These are phyloP conservation scores for Pyrenochaeta sp. DNA, from an alignment of 2,329 filamentous ascomycete species.

Conservation along the genomic window DNA sequence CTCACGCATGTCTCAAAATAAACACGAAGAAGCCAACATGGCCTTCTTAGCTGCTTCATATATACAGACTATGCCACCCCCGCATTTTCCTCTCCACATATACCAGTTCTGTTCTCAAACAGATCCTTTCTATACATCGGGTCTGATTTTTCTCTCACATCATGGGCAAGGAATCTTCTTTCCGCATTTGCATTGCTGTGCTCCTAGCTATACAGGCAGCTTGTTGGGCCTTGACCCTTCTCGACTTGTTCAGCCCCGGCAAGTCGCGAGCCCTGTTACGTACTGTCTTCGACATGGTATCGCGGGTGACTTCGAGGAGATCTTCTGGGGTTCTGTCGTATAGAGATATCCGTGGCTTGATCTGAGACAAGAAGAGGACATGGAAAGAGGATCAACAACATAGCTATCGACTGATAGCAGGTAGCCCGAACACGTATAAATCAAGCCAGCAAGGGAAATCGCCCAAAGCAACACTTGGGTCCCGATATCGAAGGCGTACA, in stretches of 20 bases:
- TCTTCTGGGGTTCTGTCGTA: not conserved
- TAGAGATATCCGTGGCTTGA: not conserved
- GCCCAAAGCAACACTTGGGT: no score
- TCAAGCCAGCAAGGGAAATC: no score
- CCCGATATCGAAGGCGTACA: not conserved
- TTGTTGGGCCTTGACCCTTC: slow-evolving; percentile 42
- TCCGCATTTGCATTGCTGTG: slow-evolving; percentile 39
- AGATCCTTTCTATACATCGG: not conserved
- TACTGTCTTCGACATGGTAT: not conserved
- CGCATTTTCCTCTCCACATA: not conserved
- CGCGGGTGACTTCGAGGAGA: not conserved
- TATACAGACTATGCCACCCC: slow-evolving; percentile 10
- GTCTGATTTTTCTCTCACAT: not conserved
- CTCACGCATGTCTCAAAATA: slow-evolving; percentile 6
- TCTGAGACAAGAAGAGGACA: not conserved
- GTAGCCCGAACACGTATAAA: no score
- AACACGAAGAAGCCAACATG: slow-evolving; percentile 23
- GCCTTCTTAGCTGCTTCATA: slow-evolving; percentile 14
- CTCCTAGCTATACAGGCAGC: slow-evolving; percentile 41
- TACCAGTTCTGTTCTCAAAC: not conserved
- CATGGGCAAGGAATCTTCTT: slow-evolving; percentile 38
- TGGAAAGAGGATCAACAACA: not conserved
- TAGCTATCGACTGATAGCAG: not conserved
- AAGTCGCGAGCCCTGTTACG: slow-evolving; percentile 18
- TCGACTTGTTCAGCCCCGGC: slow-evolving; percentile 41